Conservation (phyloP, 805 yeast species). For the Saitoella complicata region DNA sequence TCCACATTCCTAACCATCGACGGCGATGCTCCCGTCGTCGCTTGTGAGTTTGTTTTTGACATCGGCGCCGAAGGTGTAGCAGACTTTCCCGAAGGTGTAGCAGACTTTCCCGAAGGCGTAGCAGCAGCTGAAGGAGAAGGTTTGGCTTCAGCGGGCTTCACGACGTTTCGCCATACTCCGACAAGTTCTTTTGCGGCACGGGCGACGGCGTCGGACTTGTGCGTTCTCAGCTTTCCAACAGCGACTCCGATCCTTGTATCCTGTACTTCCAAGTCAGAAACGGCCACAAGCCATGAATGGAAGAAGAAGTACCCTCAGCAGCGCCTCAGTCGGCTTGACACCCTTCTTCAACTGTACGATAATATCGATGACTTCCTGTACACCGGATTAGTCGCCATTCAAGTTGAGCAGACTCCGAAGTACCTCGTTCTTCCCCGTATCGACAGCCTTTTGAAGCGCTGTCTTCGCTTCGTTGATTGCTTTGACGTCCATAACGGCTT, state of each 20-base stretch:
- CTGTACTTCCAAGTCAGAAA: constrained; percentile 10
- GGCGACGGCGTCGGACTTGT: constrained; percentile 42
- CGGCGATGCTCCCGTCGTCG: constrained; percentile 19
- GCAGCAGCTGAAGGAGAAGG: not conserved
- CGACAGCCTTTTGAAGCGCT: constrained; percentile 56
- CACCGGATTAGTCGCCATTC: no score
- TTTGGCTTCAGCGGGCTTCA: constrained; percentile 20
- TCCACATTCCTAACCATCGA: constrained; percentile 50
- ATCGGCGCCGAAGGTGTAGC: constrained; percentile 11
- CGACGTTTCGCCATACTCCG: constrained; percentile 53
- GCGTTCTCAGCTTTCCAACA: constrained; percentile 73
- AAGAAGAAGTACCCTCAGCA: constrained; percentile 37
- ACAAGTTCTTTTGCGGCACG: constrained; percentile 68
- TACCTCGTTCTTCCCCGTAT: constrained; percentile 24
- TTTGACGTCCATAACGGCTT: constrained; percentile 13
- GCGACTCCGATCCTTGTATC: constrained; percentile 96
- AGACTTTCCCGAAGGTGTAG: constrained; percentile 9
- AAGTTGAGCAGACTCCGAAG: no score
- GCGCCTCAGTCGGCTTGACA: constrained; percentile 67
- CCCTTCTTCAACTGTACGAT: constrained; percentile 50
- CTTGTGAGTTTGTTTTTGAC: constrained; percentile 1
- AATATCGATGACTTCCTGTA: constrained; percentile 43
- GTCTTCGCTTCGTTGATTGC: constrained; percentile 57
- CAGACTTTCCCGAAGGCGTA: constrained; percentile 6
- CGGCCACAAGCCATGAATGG: no score